Evolutionary conservation across 805 yeast species (phyloP).

Genomic region (Candida coquimbonensis): DNA sequence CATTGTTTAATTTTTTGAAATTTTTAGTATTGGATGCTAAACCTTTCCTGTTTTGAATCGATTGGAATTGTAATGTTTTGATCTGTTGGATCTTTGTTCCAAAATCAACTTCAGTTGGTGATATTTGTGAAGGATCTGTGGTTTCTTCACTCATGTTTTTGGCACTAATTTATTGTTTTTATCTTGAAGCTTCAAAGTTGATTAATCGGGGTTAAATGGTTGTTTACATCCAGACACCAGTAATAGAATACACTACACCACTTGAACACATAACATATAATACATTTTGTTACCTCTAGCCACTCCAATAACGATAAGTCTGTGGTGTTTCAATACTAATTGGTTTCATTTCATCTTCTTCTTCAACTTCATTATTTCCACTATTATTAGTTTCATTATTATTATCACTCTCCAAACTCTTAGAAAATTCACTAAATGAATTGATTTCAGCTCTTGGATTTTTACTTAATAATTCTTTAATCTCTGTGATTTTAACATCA

Average conservation of each 20-base stretch:
- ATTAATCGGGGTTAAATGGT: neutral
- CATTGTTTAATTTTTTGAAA: constrained; percentile 63
- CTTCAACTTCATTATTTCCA: constrained; percentile 13
- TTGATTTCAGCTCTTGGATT: constrained; percentile 26
- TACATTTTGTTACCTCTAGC: constrained; percentile 17
- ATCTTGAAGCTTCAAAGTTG: neutral
- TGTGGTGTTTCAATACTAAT: constrained; percentile 56
- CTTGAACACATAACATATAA: neutral
- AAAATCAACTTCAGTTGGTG: neutral
- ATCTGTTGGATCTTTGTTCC: constrained; percentile 25
- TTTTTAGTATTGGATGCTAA: constrained; percentile 81
- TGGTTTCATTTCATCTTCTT: constrained; percentile 41
- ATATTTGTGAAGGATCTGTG: neutral
- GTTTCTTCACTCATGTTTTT: neutral
- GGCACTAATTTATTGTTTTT: neutral
- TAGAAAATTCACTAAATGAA: constrained; percentile 11
- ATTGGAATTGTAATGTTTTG: constrained; percentile 59
- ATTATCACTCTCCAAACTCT: constrained; percentile 10
- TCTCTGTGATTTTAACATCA: constrained; percentile 17
- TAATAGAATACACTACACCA: too few species aligned
- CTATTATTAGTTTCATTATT: constrained; percentile 12
- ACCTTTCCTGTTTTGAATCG: constrained; percentile 64
- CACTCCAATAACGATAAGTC: constrained; percentile 61
- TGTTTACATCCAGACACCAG: neutral
- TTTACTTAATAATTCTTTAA: constrained; percentile 21